phyloP scores from a whole-genome alignment of 2,329 filamentous ascomycete species.

The Aspergillus hortae region DNA sequence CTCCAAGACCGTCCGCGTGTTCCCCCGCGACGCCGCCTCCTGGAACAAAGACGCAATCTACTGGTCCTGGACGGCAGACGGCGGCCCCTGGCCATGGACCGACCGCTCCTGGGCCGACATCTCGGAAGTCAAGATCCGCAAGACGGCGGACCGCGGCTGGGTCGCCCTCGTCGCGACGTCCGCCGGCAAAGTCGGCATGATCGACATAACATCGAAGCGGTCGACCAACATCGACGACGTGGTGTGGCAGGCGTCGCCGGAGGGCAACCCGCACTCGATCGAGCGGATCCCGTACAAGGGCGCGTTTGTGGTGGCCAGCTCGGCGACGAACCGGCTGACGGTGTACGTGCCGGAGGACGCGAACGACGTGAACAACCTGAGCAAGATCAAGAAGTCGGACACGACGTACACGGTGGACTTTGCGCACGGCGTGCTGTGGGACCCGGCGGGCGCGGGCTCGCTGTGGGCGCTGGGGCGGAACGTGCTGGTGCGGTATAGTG shows the following conservation, averaged over 20 bases:
- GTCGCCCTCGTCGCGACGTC: slow-evolving; percentile 18
- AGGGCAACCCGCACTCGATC: slow-evolving; percentile 15
- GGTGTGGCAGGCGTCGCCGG: slow-evolving; percentile 12
- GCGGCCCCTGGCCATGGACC: slow-evolving; percentile 1
- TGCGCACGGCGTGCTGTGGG: slow-evolving; percentile 1
- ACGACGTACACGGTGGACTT: not conserved
- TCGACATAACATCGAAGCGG: slow-evolving; percentile 45
- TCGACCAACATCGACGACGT: slow-evolving; percentile 5
- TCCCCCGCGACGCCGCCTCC: slow-evolving; percentile 12
- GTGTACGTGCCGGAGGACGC: slow-evolving; percentile 12
- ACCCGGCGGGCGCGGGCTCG: not conserved
- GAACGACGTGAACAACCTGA: slow-evolving; percentile 8
- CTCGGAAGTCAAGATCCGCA: slow-evolving; percentile 17
- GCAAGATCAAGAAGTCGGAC: not conserved
- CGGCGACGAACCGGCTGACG: slow-evolving; percentile 11
- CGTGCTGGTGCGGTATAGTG: not conserved
- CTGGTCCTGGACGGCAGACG: slow-evolving; percentile 14
- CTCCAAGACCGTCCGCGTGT: slow-evolving; percentile 16
- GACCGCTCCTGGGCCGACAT: slow-evolving; percentile 12
- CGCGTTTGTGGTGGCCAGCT: slow-evolving; percentile 15
- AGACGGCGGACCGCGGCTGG: slow-evolving; percentile 11
- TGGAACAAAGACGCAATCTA: slow-evolving; percentile 14
- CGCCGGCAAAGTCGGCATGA: slow-evolving; percentile 34
- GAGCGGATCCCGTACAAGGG: slow-evolving; percentile 15
- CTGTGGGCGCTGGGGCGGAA: not conserved